Evolutionary conservation across 2,329 filamentous ascomycete genomes (phyloP), one percentile per base, ranked within the genome.

Genomic region (Coniochaeta hoffmannii): DNA sequence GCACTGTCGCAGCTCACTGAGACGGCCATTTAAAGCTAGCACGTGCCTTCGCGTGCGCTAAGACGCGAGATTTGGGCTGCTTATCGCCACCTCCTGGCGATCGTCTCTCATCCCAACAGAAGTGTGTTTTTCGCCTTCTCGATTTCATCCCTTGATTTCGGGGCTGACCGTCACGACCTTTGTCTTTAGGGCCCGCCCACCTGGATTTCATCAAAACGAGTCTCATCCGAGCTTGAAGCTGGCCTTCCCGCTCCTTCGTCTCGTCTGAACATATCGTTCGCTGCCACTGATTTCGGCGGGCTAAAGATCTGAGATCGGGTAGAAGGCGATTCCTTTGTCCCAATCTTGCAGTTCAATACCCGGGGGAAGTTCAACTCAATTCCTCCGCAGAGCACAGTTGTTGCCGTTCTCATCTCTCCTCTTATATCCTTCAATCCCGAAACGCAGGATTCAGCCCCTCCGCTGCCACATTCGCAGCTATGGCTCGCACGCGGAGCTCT

Each of bases 61-160:
- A 22, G 26, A 46, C 41, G 41, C 41, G 41, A 46, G 41, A 46
- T 46, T 19, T 14, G 41, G 41, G 41, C 4, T 6, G 15, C 41
- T 46, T 46, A 46, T 46, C 41, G 41, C 41, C 41, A 46, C 41
- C 41, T 46, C 41, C 41, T 46, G 41, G 38, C 19, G 41, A 46
- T 46, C 12, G 41, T 28, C 41, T 46, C 24, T 26, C 41, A 46
- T 46, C 41, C 26, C 24, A 28, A 46, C 41, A 46, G 26, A 44
- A 46, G 41, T 46, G 14, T 28, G 41, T 14, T 28, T 44, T 24
- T 46, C 12, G 41, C 41, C 41, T 46, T 46, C 41, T 46, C 19
- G 24, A 46, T 46, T 28, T 46, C 41, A 46, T 46, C 41, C 41
- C 41, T 46, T 26, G 41, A 46, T n/a, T n/a, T 46, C 12, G 41